These are phyloP conservation scores for Colletotrichum scovillei DNA, from an alignment of 2,329 filamentous ascomycete genomes.

Conservation along the genomic window DNA sequence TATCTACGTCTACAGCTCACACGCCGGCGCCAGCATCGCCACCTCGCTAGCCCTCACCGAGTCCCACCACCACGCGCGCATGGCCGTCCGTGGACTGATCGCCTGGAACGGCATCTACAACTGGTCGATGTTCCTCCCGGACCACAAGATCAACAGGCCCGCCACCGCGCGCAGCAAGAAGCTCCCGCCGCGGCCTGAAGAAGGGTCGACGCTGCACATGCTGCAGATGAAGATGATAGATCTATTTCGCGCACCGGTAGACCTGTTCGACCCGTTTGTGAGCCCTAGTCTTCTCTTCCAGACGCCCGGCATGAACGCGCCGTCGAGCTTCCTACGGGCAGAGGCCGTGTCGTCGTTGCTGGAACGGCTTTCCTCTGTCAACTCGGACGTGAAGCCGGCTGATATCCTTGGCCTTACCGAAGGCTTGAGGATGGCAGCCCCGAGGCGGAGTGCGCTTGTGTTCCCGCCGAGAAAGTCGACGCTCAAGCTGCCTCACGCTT, in stretches of 20 bases:
- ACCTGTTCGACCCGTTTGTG: constrained; percentile 70
- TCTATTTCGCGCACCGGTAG: constrained; percentile 60
- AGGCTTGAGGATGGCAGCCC: constrained; percentile 39
- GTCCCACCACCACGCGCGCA: constrained; percentile 52
- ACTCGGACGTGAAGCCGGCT: constrained; percentile 27
- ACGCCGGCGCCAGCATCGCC: constrained; percentile 68
- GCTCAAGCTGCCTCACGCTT: constrained; percentile 60
- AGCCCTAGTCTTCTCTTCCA: constrained; percentile 70
- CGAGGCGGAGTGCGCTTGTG: constrained; percentile 54
- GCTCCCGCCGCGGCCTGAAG: constrained; percentile 38
- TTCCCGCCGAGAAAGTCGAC: constrained; percentile 62
- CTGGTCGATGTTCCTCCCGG: constrained; percentile 70
- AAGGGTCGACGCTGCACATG: constrained; percentile 50
- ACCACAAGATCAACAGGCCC: constrained; percentile 57
- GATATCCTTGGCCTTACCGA: constrained; percentile 19
- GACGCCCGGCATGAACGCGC: constrained; percentile 58
- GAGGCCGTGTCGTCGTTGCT: constrained; percentile 32
- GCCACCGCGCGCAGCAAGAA: constrained; percentile 13
- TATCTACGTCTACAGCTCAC: constrained; percentile 65
- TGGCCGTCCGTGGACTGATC: constrained; percentile 64
- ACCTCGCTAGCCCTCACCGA: constrained; percentile 69
- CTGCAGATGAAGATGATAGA: constrained; percentile 49
- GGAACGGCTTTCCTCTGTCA: constrained; percentile 38
- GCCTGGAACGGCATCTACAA: constrained; percentile 72
- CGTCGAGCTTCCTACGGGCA: constrained; percentile 54